Base-by-base conservation (phyloP, 176 grass and related monocot genomes). In the Secale cereale region DNA sequence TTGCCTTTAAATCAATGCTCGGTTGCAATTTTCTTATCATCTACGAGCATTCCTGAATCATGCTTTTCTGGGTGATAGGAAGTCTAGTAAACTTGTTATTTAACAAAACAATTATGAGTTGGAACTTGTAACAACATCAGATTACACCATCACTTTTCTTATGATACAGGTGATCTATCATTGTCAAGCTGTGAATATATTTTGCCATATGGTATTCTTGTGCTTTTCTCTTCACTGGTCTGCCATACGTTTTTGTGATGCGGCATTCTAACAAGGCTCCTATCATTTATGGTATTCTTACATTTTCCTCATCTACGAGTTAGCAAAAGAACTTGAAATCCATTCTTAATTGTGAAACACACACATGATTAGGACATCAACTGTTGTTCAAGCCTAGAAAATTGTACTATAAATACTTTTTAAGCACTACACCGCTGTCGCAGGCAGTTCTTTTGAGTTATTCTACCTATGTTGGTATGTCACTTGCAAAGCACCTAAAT, bases 231-330 rank as follows among this genome's bases (percentile, higher is more conserved):
- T 64, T 86, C 36, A 75, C 57, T 68, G 1, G 4, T 75, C 74
- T 93, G 71, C 89, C 77, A 59, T 40, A 45, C 86, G 59, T 4
- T 79, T 74, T 80, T 80, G 31, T 86, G 60, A 26, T 94, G 93
- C 96, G 95, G 91, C 83, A 95, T 95, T 89, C 89, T 98, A 66
- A 95, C 93, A 8, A 93, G 96, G 3, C 96, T 98, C 78, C 84
- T 98, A 52, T 98, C 96, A 43, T 98, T 98, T 81, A 98, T 98
- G 96, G 93, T 95, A n/a, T 90, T 41, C 71, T 78, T n/a, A 35
- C 43, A 74, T 78, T 6, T 76, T 7, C 2, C 16, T 82, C 6
- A 33, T 66, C 23, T 52, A 15, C 33, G 41, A 75, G 26, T 62
- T 81, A 69, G 22, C 6, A 60, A 48, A 70, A 37, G 26, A 14